Base-by-base conservation (phyloP, 768 basidiomycete genomes). In the Psilocybe azurescens region DNA sequence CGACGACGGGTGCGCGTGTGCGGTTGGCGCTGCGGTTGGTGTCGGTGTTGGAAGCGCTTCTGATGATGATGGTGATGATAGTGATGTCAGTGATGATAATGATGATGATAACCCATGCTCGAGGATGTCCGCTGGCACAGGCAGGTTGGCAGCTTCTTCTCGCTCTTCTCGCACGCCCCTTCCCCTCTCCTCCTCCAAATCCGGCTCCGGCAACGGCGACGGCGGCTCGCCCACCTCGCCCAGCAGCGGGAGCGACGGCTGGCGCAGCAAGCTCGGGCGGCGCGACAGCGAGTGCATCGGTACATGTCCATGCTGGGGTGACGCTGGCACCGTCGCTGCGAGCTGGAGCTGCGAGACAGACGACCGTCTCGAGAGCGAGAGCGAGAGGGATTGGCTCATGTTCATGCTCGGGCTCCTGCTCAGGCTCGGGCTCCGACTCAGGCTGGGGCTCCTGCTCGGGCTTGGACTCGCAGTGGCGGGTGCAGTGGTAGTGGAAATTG, bases 171-270 rank as follows among this genome's bases (percentile, higher is more conserved):
- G 33, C 33, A 1, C 33, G 0, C 7, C 3, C 33, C 33, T 5
- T 36, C 33, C 33, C 6, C 33, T 10, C 33, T 36, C 33, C 3
- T 7, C 6, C 33, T 7, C 11, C 33, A 36, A 36, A 11, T 71
- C 71, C 3, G 24, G 1, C 24, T 67, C 67, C 47, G 69, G 70
- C 14, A 48, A 24, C 11, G 49, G 49, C 20, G 41, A 44, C 11
- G 41, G 41, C 41, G 41, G 41, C 41, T 44, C 41, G 41, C 18
- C 58, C 49, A 36, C 18, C 50, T 20, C 57, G 30, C 18, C 46
- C 9, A 58, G 44, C n/a, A 16, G 41, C 55, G 28, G 38, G 7
- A 39, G 41, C 38, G 28, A 41, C 38, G 28, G 18, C 20, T 44
- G 52, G n/a, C 41, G 41, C 11, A 44, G 41, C n/a, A 44, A 16